A percentile compares a stretch with the other conserved stretches of the same genome.
These are phyloP conservation scores for Tricholomella constricta DNA, from an alignment of 768 basidiomycete species.

Conservation along the genomic window DNA sequence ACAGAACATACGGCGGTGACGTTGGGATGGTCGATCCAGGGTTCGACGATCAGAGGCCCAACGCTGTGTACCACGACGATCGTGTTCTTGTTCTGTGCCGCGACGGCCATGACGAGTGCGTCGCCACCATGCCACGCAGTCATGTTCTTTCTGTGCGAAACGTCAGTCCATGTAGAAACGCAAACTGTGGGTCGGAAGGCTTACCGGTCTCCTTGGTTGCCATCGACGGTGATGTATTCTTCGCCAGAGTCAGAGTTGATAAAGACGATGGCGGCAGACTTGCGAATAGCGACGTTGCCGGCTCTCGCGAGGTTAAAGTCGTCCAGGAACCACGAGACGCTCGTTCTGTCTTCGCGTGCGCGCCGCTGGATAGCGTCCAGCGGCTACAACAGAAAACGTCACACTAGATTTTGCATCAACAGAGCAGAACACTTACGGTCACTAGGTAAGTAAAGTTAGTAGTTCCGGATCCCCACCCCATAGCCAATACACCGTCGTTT, in stretches of 20 bases:
- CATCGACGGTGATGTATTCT: slow-evolving; percentile 77
- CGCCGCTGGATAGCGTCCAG: slow-evolving; percentile 78
- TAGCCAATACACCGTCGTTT: slow-evolving; percentile 72
- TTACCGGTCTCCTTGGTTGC: slow-evolving; percentile 73
- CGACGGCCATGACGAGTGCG: slow-evolving; percentile 67
- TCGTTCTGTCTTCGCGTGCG: slow-evolving; percentile 66
- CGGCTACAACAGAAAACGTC: slow-evolving; percentile 46
- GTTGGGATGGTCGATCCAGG: slow-evolving; percentile 74
- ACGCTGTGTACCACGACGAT: slow-evolving; percentile 70
- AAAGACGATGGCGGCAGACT: slow-evolving; percentile 78
- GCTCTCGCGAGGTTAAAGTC: slow-evolving; percentile 64
- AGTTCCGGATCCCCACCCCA: slow-evolving; percentile 94
- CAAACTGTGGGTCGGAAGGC: slow-evolving; percentile 14
- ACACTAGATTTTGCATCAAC: neutral
- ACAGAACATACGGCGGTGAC: slow-evolving; percentile 59
- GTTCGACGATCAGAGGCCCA: slow-evolving; percentile 59
- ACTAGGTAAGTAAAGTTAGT: slow-evolving; percentile 78
- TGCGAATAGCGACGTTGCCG: slow-evolving; percentile 45
- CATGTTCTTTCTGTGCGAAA: slow-evolving; percentile 52
- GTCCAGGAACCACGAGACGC: slow-evolving; percentile 66
- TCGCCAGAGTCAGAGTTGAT: slow-evolving; percentile 86
- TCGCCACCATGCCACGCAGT: slow-evolving; percentile 79
- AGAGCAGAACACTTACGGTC: slow-evolving; percentile 46
- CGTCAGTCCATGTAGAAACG: neutral
- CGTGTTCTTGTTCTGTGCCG: slow-evolving; percentile 67